Evolutionary conservation across 1,284 basidiomycete species (phyloP).

Genomic region (Coniophora puteana): DNA sequence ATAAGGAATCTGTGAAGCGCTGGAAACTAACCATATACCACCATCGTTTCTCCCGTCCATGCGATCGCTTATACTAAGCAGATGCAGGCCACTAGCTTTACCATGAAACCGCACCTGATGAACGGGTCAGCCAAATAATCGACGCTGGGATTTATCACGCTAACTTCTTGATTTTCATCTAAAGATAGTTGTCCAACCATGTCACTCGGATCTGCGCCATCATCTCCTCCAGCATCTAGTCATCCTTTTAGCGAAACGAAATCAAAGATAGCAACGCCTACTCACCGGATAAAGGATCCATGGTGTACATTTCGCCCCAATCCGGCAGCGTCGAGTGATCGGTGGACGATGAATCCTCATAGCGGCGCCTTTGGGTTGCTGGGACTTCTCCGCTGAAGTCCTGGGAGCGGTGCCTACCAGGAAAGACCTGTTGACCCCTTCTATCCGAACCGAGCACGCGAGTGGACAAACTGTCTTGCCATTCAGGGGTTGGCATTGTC

Average conservation of each 20-base stretch:
- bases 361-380: conserved; percentile 39
- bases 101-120: conserved; percentile 72
- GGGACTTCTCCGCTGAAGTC: conserved; percentile 26
- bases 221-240: conserved; percentile 22
- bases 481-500: conserved; percentile 66
- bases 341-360: conserved; percentile 22
- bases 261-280: conserved; percentile 3
- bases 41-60: conserved; percentile 67
- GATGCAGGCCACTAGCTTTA: conserved; percentile 70
- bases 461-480: conserved; percentile 68
- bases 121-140: conserved; percentile 7
- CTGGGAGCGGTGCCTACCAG: conserved; percentile 12
- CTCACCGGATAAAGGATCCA: conserved; percentile 38
- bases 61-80: conserved; percentile 63
- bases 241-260: background rate
- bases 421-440: no score
- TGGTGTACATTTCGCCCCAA: conserved; percentile 55
- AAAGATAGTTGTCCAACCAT: conserved; percentile 76
- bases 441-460: conserved; percentile 42
- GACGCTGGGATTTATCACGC: conserved; percentile 3
- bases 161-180: conserved; percentile 76
- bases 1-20: conserved; percentile 1
- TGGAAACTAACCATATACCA: conserved; percentile 60
- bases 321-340: conserved; percentile 23
- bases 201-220: conserved; percentile 20